Base-by-base conservation (phyloP, 2,329 filamentous ascomycete species). In the Calonectria montana region DNA sequence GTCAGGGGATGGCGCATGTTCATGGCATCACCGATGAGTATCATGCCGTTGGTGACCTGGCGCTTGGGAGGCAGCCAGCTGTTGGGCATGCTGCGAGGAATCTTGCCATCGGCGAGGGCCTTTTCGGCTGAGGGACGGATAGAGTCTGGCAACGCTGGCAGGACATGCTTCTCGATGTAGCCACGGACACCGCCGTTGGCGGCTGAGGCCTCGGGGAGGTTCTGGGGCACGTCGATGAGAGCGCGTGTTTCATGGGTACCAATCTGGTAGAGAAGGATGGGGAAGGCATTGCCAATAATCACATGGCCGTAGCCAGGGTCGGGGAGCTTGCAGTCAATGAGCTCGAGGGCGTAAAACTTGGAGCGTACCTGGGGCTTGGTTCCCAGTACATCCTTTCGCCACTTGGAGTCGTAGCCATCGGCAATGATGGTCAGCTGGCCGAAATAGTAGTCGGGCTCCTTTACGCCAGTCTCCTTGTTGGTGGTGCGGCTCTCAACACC, bases 1-100 rank as follows among this genome's bases (percentile, higher is more conserved):
- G 97, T 99, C 15, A 99, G 89, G 2, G 97, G 97, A 84, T 99
- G 97, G n/a, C 97, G 94, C 97, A 99, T 99, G 87, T 99, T 99
- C 89, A 97, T 93, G 16, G 97, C 96, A 82, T 99, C 97, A 71
- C 97, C 97, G 10, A 98, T 89, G 41, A 99, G 87, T 61, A 98
- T 88, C 72, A 98, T 89, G 80, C 94, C 93, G 55, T 83, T 84
- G 53, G 80, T 72, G 4, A 79, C 79, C 72, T 93, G 94, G 53
- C 84, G 85, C 0, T 91, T 89, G 0, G 97, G 91, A 6, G 97
- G 96, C 2, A 99, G 90, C 88, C 94, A 99, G 73, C 93, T 96
- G 85, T 98, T 99, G 65, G 97, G 97, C 97, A 99, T 99, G 77
- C 91, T 94, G 74, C 84, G 84, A 18, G 95, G 92, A 72, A 98